phyloP scores from a whole-genome alignment of 2,329 filamentous ascomycete genomes.

The Aspergillus cejpii region DNA sequence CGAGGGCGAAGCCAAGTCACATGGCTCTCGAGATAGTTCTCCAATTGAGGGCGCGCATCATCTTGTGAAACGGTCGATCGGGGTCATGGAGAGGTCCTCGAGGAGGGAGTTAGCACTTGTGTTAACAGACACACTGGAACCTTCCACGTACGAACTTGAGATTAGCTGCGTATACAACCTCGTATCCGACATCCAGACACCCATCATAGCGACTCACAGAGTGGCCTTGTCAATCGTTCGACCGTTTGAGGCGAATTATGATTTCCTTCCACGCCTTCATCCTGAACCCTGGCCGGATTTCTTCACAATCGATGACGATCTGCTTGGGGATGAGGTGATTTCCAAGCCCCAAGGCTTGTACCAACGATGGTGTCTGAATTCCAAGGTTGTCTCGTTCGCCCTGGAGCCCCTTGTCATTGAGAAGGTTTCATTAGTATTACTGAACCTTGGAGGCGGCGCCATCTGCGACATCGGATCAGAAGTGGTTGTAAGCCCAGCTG shows the following conservation, averaged over 20 bases:
- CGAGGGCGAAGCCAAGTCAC: slow-evolving; percentile 13
- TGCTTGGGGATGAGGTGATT: slow-evolving; percentile 23
- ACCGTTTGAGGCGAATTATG: slow-evolving; percentile 88
- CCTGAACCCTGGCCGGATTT: slow-evolving; percentile 77
- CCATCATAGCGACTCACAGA: slow-evolving; percentile 65
- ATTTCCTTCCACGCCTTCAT: slow-evolving; percentile 73
- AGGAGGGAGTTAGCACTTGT: slow-evolving; percentile 38
- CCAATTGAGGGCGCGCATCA: slow-evolving; percentile 26
- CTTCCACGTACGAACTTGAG: slow-evolving; percentile 60
- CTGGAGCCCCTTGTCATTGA: slow-evolving; percentile 55
- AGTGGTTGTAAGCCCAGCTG: slow-evolving; percentile 26
- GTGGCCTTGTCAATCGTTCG: slow-evolving; percentile 66
- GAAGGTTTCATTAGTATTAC: slow-evolving; percentile 57
- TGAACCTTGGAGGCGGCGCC: slow-evolving; percentile 57
- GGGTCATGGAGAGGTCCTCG: slow-evolving; percentile 30
- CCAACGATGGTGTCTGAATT: slow-evolving; percentile 74
- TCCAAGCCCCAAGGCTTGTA: slow-evolving; percentile 55
- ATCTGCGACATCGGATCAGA: slow-evolving; percentile 46
- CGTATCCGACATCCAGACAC: slow-evolving; percentile 69
- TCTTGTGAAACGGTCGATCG: slow-evolving; percentile 31
- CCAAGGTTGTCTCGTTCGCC: slow-evolving; percentile 68
- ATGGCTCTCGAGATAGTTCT: slow-evolving; percentile 20
- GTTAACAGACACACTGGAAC: slow-evolving; percentile 46
- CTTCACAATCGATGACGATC: slow-evolving; percentile 56
- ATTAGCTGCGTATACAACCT: slow-evolving; percentile 72